These are phyloP conservation scores for Heracleum sosnowskyi DNA, from an alignment of 129 eudicot genomes.

Conservation along the genomic window DNA sequence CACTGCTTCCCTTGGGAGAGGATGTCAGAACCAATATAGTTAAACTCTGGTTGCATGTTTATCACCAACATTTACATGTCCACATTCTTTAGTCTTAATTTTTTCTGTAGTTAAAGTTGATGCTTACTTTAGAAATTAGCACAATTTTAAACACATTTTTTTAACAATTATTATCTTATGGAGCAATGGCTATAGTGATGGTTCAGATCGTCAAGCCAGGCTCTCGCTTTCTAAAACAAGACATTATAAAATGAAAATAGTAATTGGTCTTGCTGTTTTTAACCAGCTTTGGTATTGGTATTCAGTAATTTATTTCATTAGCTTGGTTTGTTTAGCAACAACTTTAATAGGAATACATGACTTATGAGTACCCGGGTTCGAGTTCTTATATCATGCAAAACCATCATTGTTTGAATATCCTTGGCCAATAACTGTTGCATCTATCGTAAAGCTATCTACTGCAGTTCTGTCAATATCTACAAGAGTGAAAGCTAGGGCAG, in stretches of 20 bases:
- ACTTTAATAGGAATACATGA: conserved; percentile 82
- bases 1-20: too few species aligned
- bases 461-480: conserved; percentile 86
- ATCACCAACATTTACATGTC: too few species aligned
- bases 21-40: too few species aligned
- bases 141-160: too few species aligned
- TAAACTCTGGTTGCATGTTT: too few species aligned
- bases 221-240: conserved; percentile 91
- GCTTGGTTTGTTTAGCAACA: conserved; percentile 80
- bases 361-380: conserved; percentile 78
- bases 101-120: too few species aligned
- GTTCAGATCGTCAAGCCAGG: conserved; percentile 94
- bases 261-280: conserved; percentile 91
- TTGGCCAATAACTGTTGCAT: conserved; percentile 67
- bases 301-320: conserved; percentile 72
- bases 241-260: conserved; percentile 83
- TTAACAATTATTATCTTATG: too few species aligned
- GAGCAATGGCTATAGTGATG: conserved; percentile 98
- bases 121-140: too few species aligned
- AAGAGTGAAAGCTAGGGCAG: conserved; percentile 80
- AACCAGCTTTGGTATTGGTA: conserved; percentile 98
- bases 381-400: conserved; percentile 76
- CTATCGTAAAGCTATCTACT: conserved; percentile 78
- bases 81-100: too few species aligned
- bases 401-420: conserved; percentile 94